phyloP scores from a whole-genome alignment of 2,329 filamentous ascomycete species.

The Cryoendolithus antarcticus region DNA sequence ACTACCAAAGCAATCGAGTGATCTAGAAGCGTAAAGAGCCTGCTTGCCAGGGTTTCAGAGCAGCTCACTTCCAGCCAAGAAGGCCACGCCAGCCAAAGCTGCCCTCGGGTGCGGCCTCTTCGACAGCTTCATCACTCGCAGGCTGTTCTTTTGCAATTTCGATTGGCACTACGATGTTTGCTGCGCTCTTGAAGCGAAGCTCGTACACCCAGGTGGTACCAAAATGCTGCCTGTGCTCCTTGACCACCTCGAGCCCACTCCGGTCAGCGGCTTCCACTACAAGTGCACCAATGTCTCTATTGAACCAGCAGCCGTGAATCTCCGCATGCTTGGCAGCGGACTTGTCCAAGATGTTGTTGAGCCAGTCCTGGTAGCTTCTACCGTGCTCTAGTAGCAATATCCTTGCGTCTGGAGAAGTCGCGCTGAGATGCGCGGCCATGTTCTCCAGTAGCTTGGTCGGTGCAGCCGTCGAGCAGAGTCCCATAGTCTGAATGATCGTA shows the following conservation, averaged over 20 bases:
- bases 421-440: slow-evolving; percentile 26
- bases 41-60: too few species aligned
- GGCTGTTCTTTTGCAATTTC: background rate
- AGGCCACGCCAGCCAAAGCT: slow-evolving; percentile 8
- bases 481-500: slow-evolving; percentile 40
- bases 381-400: slow-evolving; percentile 40
- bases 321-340: slow-evolving; percentile 36
- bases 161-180: too few species aligned
- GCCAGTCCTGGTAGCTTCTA: slow-evolving; percentile 34
- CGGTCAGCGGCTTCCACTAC: slow-evolving; percentile 35
- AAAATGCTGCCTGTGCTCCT: slow-evolving; percentile 33
- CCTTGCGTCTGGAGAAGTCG: slow-evolving; percentile 30
- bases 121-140: background rate
- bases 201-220: slow-evolving; percentile 40
- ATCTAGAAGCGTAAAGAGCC: too few species aligned
- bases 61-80: slow-evolving; percentile 5
- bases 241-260: slow-evolving; percentile 35
- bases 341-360: slow-evolving; percentile 35
- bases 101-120: background rate
- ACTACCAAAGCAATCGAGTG: too few species aligned
- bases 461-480: slow-evolving; percentile 36
- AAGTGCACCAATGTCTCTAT: slow-evolving; percentile 38
- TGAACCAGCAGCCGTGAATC: slow-evolving; percentile 40
- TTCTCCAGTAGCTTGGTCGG: slow-evolving; percentile 33
- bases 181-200: slow-evolving; percentile 13